A percentile compares a stretch with the other conserved stretches of the same genome.
These are phyloP conservation scores for Puya raimondii DNA, from an alignment of 176 grass and related monocot species.

Conservation along the genomic window DNA sequence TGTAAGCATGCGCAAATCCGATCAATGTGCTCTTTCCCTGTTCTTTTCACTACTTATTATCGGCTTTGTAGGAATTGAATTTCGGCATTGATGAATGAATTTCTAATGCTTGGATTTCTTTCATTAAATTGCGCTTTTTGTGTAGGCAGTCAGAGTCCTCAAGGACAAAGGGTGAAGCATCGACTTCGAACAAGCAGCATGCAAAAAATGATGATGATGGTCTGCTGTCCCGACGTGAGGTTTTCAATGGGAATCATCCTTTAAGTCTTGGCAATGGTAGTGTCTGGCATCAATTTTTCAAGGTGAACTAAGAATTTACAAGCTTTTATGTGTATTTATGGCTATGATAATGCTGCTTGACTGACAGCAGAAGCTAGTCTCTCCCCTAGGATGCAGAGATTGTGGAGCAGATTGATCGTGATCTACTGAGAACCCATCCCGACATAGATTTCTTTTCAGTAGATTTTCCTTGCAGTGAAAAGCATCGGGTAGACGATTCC, in stretches of 20 bases:
- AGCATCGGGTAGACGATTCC: slow-evolving; percentile 46
- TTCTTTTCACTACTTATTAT: neutral
- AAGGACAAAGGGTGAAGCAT: neutral
- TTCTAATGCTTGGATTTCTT: neutral
- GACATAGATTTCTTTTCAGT: slow-evolving; percentile 68
- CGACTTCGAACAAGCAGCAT: neutral
- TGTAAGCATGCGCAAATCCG: slow-evolving; percentile 14
- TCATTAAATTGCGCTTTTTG: neutral
- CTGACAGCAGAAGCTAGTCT: neutral
- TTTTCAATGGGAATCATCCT: slow-evolving; percentile 89
- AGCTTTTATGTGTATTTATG: neutral
- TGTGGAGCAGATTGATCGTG: slow-evolving; percentile 82
- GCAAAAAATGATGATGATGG: slow-evolving; percentile 14
- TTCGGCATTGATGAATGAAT: neutral
- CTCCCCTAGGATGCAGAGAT: slow-evolving; percentile 71
- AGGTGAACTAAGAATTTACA: slow-evolving; percentile 25
- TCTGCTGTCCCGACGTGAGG: slow-evolving; percentile 39
- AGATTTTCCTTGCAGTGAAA: slow-evolving; percentile 29
- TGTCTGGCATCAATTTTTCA: slow-evolving; percentile 89
- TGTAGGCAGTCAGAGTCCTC: slow-evolving; percentile 13
- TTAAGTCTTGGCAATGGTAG: slow-evolving; percentile 65
- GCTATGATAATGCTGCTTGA: neutral
- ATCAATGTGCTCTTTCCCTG: too few species aligned
- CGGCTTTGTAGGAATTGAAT: too few species aligned
- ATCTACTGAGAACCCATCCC: slow-evolving; percentile 85